Conservation (phyloP, 2,329 filamentous ascomycete species). For the Pseudogymnoascus destructans region DNA sequence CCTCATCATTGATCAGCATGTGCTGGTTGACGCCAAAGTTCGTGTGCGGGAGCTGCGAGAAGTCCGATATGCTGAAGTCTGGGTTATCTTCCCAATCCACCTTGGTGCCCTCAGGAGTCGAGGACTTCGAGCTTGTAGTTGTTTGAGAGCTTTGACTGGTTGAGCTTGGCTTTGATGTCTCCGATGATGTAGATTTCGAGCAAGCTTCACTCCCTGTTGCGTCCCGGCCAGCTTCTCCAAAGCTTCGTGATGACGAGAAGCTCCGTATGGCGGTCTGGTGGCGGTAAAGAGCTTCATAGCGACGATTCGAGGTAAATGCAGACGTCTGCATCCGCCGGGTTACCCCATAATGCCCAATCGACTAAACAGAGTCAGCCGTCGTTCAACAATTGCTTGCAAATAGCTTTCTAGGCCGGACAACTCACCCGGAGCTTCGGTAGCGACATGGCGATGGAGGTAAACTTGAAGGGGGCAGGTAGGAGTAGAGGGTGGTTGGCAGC, state of each 20-base stretch:
- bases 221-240: not conserved
- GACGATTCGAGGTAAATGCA: not conserved
- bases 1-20: constrained; percentile 89
- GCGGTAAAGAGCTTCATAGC: not conserved
- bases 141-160: not conserved
- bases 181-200: not conserved
- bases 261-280: not conserved
- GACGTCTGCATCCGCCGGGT: not conserved
- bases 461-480: not conserved
- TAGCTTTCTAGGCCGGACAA: not conserved
- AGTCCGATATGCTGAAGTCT: constrained; percentile 57
- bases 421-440: not conserved
- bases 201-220: not conserved
- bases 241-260: not conserved
- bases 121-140: not conserved
- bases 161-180: not conserved
- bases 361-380: not conserved
- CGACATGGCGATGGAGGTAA: not conserved
- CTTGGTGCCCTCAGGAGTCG: not conserved
- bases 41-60: constrained; percentile 61
- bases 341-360: not conserved
- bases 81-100: constrained; percentile 61
- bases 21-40: constrained; percentile 93
- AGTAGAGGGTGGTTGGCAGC: not conserved
- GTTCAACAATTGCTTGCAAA: not conserved